Conservation (phyloP, 495 filamentous ascomycete genomes). For the Zalerion maritima region DNA sequence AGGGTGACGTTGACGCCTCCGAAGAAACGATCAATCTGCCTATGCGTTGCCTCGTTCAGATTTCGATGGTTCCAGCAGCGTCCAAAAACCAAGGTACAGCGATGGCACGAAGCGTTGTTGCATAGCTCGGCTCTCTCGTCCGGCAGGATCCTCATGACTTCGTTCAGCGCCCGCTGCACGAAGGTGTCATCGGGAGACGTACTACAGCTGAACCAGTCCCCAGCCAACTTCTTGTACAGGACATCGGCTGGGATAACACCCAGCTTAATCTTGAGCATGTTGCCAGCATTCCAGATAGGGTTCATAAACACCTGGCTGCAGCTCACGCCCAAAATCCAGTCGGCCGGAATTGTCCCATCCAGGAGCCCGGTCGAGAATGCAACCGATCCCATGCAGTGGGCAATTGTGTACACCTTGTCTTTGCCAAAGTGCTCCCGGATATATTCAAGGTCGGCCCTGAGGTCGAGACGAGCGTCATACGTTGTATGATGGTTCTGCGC, state of each 20-base stretch:
- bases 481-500: conserved; percentile 42
- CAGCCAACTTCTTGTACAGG: conserved; percentile 29
- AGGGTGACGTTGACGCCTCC: conserved; percentile 46
- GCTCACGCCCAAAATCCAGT: conserved; percentile 47
- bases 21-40: conserved; percentile 46
- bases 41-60: conserved; percentile 48
- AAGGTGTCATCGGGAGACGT: conserved; percentile 30
- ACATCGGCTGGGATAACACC: conserved; percentile 31
- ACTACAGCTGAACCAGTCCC: conserved; percentile 39
- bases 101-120: conserved; percentile 46
- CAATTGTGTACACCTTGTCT: conserved; percentile 42
- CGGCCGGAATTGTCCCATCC: conserved; percentile 44
- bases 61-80: conserved; percentile 49
- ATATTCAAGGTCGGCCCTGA: conserved; percentile 39
- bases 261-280: conserved; percentile 40
- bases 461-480: conserved; percentile 47
- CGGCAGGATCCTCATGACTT: conserved; percentile 45
- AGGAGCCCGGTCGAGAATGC: conserved; percentile 44
- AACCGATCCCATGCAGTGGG: conserved; percentile 54
- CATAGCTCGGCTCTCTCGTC: conserved; percentile 42
- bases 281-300: conserved; percentile 41
- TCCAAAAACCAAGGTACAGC: conserved; percentile 45
- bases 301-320: conserved; percentile 52
- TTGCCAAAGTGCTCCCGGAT: conserved; percentile 28
- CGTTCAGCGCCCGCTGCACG: conserved; percentile 39